Evolutionary conservation across 228 moss, liverwort and hornwort species (phyloP), one percentile per base, ranked within the genome.

Genomic region (Sphagnum magellanicum): DNA sequence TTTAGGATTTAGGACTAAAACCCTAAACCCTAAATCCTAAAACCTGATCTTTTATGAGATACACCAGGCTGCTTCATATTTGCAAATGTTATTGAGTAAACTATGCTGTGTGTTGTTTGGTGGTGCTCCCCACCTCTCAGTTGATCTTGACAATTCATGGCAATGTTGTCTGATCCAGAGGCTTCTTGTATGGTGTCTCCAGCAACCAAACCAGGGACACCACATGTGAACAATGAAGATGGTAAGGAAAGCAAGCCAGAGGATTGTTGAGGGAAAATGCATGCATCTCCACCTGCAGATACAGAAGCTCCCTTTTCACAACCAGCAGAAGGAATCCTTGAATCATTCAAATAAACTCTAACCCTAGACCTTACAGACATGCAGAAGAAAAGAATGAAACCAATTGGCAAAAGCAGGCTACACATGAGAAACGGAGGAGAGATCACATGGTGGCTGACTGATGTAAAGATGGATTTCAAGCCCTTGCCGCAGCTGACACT

Each of bases 241-340:
- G 32, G 32, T 32, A 32, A 32, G 32, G 32, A 32, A 32, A 32
- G 32, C 32, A 32, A 32, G 32, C 32, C 32, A 32, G 32, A 32
- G 32, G 32, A 32, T 32, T 32, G 32, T 32, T 32, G 32, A 32
- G 89, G 79, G 71, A 89, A 61, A 66, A 93, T 97, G 74, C 96
- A 97, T 67, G 96, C 89, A 85, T 97, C 96, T 73, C 96, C 96
- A 84, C 96, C 95, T 91, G 81, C 62, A 68, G 65, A 16, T 12
- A 48, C 11, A 10, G 55, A 55, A 55, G 8, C 8, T 55, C 55
- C 55, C 55, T 55, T 8, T 55, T 8, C 1, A 55, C 55, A 55
- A 55, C 55, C 8, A 8, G 8, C 55, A 55, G 8, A 55, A 55
- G 8, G 55, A 8, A 55, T 0, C 12, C 55, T 55, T 8, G 12